These are phyloP conservation scores for Aschersonia sp. DNA, from an alignment of 2,329 filamentous ascomycete species.

Conservation along the genomic window DNA sequence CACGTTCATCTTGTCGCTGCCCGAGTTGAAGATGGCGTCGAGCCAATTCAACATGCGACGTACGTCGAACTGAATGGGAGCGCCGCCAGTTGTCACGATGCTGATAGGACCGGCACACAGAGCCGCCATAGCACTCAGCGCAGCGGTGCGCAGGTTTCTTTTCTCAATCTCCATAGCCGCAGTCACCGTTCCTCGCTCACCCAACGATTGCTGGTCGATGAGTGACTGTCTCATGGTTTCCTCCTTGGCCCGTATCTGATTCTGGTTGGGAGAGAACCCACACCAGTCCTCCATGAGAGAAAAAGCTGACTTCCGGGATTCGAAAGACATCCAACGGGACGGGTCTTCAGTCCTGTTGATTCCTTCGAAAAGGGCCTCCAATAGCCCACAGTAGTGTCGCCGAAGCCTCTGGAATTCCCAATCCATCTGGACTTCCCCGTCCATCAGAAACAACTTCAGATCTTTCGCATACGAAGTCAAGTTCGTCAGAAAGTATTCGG, in stretches of 20 bases:
- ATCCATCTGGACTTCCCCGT: slow-evolving; percentile 85
- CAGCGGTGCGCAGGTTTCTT: slow-evolving; percentile 76
- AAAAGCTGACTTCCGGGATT: slow-evolving; percentile 88
- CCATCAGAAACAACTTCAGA: slow-evolving; percentile 85
- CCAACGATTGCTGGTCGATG: slow-evolving; percentile 62
- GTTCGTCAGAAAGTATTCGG: slow-evolving; percentile 84
- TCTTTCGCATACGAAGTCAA: slow-evolving; percentile 84
- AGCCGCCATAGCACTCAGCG: slow-evolving; percentile 87
- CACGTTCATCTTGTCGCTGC: slow-evolving; percentile 80
- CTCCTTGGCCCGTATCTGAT: slow-evolving; percentile 66
- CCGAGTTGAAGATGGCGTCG: slow-evolving; percentile 82
- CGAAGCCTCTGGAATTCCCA: slow-evolving; percentile 87
- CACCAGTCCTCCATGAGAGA: slow-evolving; percentile 99
- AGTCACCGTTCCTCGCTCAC: slow-evolving; percentile 63
- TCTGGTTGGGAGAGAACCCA: slow-evolving; percentile 85
- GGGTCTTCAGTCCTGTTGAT: slow-evolving; percentile 77
- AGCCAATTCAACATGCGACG: slow-evolving; percentile 91
- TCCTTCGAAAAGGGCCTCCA: slow-evolving; percentile 85
- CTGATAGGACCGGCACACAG: slow-evolving; percentile 77
- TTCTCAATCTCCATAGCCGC: slow-evolving; percentile 97
- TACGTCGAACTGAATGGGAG: slow-evolving; percentile 82
- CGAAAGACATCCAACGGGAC: slow-evolving; percentile 92
- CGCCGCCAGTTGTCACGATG: slow-evolving; percentile 75
- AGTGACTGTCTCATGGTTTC: slow-evolving; percentile 77
- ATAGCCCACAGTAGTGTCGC: slow-evolving; percentile 83